Conservation (phyloP, 495 filamentous ascomycete species). For the Patellaria atrata region DNA sequence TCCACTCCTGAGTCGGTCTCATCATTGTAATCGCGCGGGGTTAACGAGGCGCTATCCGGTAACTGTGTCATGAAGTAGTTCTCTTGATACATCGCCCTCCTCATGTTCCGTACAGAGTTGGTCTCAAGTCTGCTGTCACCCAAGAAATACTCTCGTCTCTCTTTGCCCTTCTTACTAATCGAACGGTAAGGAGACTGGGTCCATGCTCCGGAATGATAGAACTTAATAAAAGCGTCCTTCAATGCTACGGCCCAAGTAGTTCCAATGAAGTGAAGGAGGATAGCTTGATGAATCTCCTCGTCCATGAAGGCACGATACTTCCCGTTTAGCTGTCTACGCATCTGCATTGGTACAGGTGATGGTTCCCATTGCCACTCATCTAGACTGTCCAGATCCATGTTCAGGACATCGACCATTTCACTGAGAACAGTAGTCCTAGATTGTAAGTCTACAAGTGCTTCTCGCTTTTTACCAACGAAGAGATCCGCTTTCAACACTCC, state of each 20-base stretch:
- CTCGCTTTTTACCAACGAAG: conserved; percentile 16
- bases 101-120: conserved; percentile 12
- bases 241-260: conserved; percentile 17
- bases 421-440: conserved; percentile 11
- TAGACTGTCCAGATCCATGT: conserved; percentile 20
- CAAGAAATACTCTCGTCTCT: conserved; percentile 24
- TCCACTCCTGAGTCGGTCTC: conserved; percentile 8
- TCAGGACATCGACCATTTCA: conserved; percentile 22
- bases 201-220: conserved; percentile 16
- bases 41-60: conserved; percentile 16
- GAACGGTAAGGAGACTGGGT: conserved; percentile 6
- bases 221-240: conserved; percentile 17
- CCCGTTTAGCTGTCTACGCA: conserved; percentile 19
- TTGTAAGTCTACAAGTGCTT: conserved; percentile 15
- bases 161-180: conserved; percentile 16
- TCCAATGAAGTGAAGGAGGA: conserved; percentile 21
- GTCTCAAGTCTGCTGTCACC: not conserved
- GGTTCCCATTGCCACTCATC: conserved; percentile 18
- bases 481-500: conserved; percentile 19
- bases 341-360: conserved; percentile 15
- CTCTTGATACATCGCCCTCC: conserved; percentile 21
- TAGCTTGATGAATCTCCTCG: conserved; percentile 21
- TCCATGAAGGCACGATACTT: conserved; percentile 21
- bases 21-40: conserved; percentile 8
- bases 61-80: conserved; percentile 26